Evolutionary conservation across 257 asterid species (phyloP).

Genomic region (Penstemon davidsonii): DNA sequence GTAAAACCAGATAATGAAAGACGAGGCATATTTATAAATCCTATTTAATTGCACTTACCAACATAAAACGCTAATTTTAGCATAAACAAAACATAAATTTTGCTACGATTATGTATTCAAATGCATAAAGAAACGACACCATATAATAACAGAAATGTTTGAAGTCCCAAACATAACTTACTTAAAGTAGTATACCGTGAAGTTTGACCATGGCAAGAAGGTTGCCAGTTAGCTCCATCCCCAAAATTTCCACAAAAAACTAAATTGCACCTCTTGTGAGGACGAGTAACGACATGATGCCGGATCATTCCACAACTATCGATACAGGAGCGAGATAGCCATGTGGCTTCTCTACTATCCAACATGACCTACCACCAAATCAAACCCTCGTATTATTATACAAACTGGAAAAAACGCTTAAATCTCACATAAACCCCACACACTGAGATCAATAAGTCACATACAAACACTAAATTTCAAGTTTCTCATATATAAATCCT

Average conservation of each 20-base stretch:
- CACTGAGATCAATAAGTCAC: slow-evolving; percentile 1
- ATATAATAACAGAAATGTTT: not conserved
- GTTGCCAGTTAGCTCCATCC: slow-evolving; percentile 21
- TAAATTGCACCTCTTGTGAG: slow-evolving; percentile 23
- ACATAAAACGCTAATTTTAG: not conserved
- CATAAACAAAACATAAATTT: not conserved
- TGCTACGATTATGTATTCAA: no score
- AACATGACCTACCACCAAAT: slow-evolving; percentile 33
- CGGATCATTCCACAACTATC: slow-evolving; percentile 25
- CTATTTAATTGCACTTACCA: not conserved
- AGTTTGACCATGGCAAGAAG: slow-evolving; percentile 28
- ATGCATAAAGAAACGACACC: not conserved
- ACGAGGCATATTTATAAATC: not conserved
- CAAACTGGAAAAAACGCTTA: not conserved
- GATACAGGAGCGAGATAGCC: slow-evolving; percentile 21
- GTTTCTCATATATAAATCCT: slow-evolving; percentile 3
- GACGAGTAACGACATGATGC: slow-evolving; percentile 7
- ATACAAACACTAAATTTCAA: not conserved
- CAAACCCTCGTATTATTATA: not conserved
- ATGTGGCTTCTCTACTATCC: slow-evolving; percentile 28
- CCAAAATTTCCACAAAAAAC: slow-evolving; percentile 26
- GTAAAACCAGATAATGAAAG: not conserved
- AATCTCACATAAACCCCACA: not conserved
- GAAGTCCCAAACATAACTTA: slow-evolving; percentile 22
- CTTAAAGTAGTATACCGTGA: slow-evolving; percentile 34